A percentile compares a stretch with the other conserved stretches of the same genome.
These are phyloP conservation scores for Vaccinium macrocarpon DNA, from an alignment of 148 eudicot genomes.

Conservation along the genomic window DNA sequence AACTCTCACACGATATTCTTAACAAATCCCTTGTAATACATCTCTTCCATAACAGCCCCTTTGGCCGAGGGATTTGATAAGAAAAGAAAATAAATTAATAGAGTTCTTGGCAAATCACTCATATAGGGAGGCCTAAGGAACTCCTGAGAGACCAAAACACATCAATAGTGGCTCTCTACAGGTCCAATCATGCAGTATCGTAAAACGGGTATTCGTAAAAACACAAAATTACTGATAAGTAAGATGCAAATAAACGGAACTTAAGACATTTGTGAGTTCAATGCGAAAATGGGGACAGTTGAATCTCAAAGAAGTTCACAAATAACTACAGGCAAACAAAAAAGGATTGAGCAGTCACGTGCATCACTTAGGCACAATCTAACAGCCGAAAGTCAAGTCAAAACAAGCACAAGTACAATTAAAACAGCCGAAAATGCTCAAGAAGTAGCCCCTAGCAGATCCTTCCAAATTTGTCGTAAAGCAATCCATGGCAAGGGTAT, in stretches of 20 bases:
- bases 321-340: not conserved
- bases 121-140: not conserved
- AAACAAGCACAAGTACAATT: not conserved
- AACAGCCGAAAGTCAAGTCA: not conserved
- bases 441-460: constrained; percentile 27
- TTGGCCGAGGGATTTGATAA: no score
- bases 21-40: no score
- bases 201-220: no score
- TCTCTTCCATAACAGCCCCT: no score
- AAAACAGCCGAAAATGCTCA: not conserved
- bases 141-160: not conserved
- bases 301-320: not conserved
- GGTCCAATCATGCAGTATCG: no score
- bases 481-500: constrained; percentile 35
- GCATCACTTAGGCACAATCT: not conserved
- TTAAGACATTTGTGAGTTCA: not conserved
- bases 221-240: not conserved
- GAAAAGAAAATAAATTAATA: no score
- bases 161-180: no score
- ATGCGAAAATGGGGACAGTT: not conserved
- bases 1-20: no score
- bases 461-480: constrained; percentile 31
- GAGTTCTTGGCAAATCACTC: no score
- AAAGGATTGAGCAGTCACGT: not conserved
- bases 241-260: not conserved